These are phyloP conservation scores for Pisolithus orientalis DNA, from an alignment of 768 basidiomycete species.

Conservation along the genomic window DNA sequence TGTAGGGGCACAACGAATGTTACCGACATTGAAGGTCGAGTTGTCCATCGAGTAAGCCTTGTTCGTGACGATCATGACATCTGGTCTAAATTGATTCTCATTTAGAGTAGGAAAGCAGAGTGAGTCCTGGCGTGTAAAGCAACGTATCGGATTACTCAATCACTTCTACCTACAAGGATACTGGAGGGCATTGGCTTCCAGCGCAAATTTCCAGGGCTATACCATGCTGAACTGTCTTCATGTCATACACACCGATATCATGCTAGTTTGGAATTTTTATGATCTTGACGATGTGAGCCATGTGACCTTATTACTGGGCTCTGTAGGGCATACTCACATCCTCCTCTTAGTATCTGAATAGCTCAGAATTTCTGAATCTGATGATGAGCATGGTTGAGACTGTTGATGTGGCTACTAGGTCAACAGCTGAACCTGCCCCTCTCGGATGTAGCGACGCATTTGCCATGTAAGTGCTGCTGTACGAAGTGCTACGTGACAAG, in stretches of 20 bases:
- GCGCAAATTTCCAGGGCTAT: slow-evolving; percentile 6
- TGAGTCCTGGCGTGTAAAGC: neutral
- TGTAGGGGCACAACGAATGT: slow-evolving; percentile 2
- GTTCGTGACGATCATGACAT: neutral
- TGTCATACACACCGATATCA: slow-evolving; percentile 16
- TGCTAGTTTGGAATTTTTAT: slow-evolving; percentile 16
- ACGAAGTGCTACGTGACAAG: too few species aligned
- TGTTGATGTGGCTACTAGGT: too few species aligned
- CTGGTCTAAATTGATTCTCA: neutral
- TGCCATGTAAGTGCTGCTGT: too few species aligned
- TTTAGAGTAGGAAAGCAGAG: slow-evolving; percentile 2
- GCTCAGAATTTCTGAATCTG: neutral
- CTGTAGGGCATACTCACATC: neutral
- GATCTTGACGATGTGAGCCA: slow-evolving; percentile 3
- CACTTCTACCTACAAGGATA: slow-evolving; percentile 7
- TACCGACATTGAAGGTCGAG: neutral
- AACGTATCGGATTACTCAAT: too few species aligned
- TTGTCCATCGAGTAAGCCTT: neutral
- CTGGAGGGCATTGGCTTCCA: slow-evolving; percentile 11
- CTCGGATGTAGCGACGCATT: too few species aligned
- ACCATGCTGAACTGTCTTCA: slow-evolving; percentile 6
- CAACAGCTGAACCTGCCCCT: too few species aligned
- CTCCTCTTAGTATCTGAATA: neutral
- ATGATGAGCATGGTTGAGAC: neutral
- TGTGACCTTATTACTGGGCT: neutral